A percentile compares a stretch with the other conserved stretches of the same genome.
These are phyloP conservation scores for Anthoceros angustus DNA, from an alignment of 225 moss, liverwort and hornwort species.

Conservation along the genomic window DNA sequence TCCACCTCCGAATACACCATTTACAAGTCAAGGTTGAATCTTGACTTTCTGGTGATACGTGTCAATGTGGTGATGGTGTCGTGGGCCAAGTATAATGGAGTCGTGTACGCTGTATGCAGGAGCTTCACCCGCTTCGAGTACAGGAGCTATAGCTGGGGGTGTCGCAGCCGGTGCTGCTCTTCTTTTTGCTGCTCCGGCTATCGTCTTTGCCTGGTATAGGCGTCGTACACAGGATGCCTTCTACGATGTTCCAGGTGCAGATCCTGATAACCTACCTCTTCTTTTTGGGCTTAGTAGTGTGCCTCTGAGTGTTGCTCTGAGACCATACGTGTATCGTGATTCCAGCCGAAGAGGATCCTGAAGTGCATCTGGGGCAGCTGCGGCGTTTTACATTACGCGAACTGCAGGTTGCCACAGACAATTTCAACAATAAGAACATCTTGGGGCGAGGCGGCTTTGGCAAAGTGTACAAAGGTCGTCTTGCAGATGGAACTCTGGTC, in stretches of 20 bases:
- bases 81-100: background rate
- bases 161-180: constrained; percentile 47
- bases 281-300: background rate
- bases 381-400: constrained; percentile 38
- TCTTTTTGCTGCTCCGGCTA: constrained; percentile 43
- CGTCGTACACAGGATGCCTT: constrained; percentile 38
- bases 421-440: constrained; percentile 42
- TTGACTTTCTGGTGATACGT: background rate
- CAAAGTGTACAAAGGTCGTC: constrained; percentile 46
- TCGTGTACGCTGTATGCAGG: background rate
- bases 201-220: constrained; percentile 54
- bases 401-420: constrained; percentile 42
- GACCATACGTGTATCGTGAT: background rate
- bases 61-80: background rate
- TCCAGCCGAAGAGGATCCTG: constrained; percentile 45
- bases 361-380: constrained; percentile 47
- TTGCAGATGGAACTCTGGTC: constrained; percentile 41
- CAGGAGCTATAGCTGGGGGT: constrained; percentile 46
- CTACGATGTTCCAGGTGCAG: constrained; percentile 47
- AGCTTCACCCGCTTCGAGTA: constrained; percentile 14
- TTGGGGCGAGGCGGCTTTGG: constrained; percentile 49
- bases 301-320: background rate
- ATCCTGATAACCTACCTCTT: background rate
- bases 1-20: constrained; percentile 32
- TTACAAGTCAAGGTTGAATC: background rate